These are phyloP conservation scores for Paraconiothyrium brasiliense DNA, from an alignment of 2,329 filamentous ascomycete species.

Conservation along the genomic window DNA sequence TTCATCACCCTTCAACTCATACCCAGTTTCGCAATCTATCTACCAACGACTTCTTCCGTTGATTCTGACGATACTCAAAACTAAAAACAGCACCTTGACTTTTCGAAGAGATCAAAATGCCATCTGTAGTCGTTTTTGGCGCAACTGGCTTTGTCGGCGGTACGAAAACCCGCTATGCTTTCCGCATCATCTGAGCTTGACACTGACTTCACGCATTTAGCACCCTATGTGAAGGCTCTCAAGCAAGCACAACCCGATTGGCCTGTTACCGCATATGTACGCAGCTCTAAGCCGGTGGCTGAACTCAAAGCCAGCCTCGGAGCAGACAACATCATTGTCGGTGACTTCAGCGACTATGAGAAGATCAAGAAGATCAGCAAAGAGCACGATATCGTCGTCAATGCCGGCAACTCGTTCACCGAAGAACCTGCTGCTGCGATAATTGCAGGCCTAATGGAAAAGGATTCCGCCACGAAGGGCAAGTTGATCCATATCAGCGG, in stretches of 20 bases:
- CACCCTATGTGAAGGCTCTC: not conserved
- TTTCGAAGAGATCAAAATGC: not conserved
- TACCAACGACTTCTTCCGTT: not conserved
- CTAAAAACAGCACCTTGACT: not conserved
- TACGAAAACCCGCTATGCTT: not conserved
- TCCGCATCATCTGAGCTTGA: not conserved
- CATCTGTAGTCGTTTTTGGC: not conserved
- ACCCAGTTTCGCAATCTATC: not conserved
- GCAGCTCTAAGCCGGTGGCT: not conserved
- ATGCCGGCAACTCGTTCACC: conserved; percentile 1
- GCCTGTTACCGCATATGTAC: not conserved
- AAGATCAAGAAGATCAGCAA: conserved; percentile 1
- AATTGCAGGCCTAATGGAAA: not conserved
- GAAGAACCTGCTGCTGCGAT: not conserved
- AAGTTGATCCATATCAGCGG: not conserved
- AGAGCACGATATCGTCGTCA: not conserved
- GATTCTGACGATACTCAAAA: no score
- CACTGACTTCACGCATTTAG: not conserved
- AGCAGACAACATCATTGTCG: not conserved
- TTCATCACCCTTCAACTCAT: not conserved
- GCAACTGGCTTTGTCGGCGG: conserved; percentile 2
- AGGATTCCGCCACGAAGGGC: not conserved
- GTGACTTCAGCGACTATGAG: not conserved
- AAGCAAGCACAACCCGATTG: conserved; percentile 3
- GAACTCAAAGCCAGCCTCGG: not conserved